Conservation (phyloP, 2,329 filamentous ascomycete genomes). For the Aspergillus costaricaensis region DNA sequence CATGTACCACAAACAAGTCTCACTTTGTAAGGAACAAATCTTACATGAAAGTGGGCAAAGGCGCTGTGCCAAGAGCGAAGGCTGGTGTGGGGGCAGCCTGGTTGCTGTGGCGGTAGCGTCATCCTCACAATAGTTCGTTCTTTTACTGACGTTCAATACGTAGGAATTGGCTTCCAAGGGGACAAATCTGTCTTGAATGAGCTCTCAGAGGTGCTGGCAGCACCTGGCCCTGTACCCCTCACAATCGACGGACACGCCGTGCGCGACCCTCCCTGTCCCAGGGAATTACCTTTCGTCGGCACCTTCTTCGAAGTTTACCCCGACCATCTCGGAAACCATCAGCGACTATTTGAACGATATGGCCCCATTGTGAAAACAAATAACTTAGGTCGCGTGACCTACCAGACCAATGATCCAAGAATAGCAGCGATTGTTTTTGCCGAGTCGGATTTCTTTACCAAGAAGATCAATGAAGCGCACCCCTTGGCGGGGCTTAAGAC, state of each 20-base stretch:
- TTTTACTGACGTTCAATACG: too few relatives aligned
- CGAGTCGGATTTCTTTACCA: conserved; percentile 58
- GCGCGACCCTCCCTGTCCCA: conserved; percentile 25
- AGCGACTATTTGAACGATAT: conserved; percentile 56
- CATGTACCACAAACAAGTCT: too few relatives aligned
- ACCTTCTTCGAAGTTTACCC: conserved; percentile 59
- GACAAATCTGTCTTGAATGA: conserved; percentile 14
- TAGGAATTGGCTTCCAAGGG: conserved; percentile 26
- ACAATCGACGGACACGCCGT: conserved; percentile 32
- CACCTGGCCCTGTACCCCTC: conserved; percentile 22
- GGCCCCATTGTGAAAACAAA: conserved; percentile 56
- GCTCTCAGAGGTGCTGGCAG: conserved; percentile 19
- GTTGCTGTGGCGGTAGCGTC: too few relatives aligned
- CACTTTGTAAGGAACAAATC: too few relatives aligned
- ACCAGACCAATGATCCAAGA: conserved; percentile 55
- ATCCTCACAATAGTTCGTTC: too few relatives aligned
- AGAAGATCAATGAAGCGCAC: conserved; percentile 47
- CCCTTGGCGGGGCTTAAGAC: conserved; percentile 33
- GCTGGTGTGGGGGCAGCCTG: too few relatives aligned
- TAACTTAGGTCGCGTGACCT: conserved; percentile 54
- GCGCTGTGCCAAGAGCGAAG: too few relatives aligned
- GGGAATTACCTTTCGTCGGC: conserved; percentile 46
- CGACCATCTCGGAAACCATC: conserved; percentile 60
- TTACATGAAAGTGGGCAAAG: too few relatives aligned
- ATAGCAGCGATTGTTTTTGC: conserved; percentile 50